Evolutionary conservation across 164 flowering plant genomes (phyloP), one percentile per base, ranked within the genome.

Genomic region (Dillenia suffruticosa): DNA sequence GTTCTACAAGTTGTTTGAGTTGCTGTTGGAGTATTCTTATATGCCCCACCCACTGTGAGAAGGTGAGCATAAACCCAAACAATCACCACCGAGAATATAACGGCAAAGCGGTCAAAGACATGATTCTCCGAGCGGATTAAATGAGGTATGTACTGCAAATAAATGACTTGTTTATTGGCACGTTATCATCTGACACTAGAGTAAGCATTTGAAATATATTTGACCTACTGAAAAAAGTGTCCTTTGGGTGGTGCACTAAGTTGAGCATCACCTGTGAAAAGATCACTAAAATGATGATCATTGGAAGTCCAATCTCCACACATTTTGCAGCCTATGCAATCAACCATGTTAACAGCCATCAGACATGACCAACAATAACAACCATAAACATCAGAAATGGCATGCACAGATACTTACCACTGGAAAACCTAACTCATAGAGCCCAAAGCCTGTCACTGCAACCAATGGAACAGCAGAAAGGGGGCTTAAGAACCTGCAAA

Each of bases 21-120:
- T 57, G 63, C 68, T 12, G 62, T 72, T 54, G 84, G 68, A 12
- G 81, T 51, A 64, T 84, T 51, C 61, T 84, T 93, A 62, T 93
- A 90, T 5, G 97, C 92, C 26, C 98, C 98, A 13, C 90, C 90
- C 15, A 93, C 90, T n/a, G 98, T 93, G 44, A 93, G 90, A n/a
- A 93, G 73, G 74, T 88, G 88, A 15, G 97, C 97, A 72, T 93
- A 93, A 44, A 93, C 56, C 98, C 98, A 93, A 13, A 90, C 96
- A 58, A 92, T 83, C 2, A 57, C 78, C 73, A 90, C 84, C 1
- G 90, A 74, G 72, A 93, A 90, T 72, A 93, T 62, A 10, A 93
- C 98, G 53, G 97, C 87, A 79, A 93, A 93, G 15, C 97, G 86
- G 65, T 87, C 90, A 61, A 84, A 84, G 7, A 90, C 72, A 49